A percentile compares a stretch with the other conserved stretches of the same genome.
Conservation (phyloP, 2,329 filamentous ascomycete genomes). For the Talaromyces pinophilus region DNA sequence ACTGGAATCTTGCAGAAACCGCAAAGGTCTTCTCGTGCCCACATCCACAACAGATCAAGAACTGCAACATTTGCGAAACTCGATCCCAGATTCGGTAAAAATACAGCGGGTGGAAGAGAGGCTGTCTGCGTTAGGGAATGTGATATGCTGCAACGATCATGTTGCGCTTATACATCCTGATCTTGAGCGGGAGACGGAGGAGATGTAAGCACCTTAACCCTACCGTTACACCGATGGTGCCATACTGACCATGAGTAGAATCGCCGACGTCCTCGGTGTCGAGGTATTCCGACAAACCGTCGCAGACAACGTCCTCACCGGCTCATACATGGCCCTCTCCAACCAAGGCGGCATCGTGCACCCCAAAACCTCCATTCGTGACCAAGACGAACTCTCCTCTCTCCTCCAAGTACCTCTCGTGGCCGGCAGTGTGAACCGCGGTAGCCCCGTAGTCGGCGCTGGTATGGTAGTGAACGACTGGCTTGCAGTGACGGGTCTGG, state of each 20-base stretch:
- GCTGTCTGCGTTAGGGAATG: constrained; percentile 91
- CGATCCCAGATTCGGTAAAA: constrained; percentile 84
- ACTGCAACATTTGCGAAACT: constrained; percentile 94
- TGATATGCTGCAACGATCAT: constrained; percentile 95
- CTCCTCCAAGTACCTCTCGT: constrained; percentile 94
- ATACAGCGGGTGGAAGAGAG: constrained; percentile 98
- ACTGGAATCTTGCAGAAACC: constrained; percentile 63
- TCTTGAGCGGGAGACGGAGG: constrained; percentile 94
- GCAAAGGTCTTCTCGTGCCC: constrained; percentile 92
- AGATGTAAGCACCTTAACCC: constrained; percentile 61
- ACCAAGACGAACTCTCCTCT: constrained; percentile 94
- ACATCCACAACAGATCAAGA: constrained; percentile 97
- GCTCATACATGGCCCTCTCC: constrained; percentile 92
- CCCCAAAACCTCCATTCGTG: constrained; percentile 93
- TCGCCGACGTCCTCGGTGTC: constrained; percentile 78
- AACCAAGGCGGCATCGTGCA: constrained; percentile 97
- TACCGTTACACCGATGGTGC: neutral
- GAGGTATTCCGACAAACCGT: constrained; percentile 78
- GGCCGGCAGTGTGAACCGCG: constrained; percentile 89
- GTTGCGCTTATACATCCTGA: constrained; percentile 96
- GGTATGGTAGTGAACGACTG: constrained; percentile 98
- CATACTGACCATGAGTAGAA: constrained; percentile 41
- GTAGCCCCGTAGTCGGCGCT: constrained; percentile 90
- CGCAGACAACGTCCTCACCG: constrained; percentile 93
- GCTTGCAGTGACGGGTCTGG: constrained; percentile 89